These are phyloP conservation scores for Pseudohyphozyma bogoriensis DNA, from an alignment of 768 basidiomycete genomes.

Conservation along the genomic window DNA sequence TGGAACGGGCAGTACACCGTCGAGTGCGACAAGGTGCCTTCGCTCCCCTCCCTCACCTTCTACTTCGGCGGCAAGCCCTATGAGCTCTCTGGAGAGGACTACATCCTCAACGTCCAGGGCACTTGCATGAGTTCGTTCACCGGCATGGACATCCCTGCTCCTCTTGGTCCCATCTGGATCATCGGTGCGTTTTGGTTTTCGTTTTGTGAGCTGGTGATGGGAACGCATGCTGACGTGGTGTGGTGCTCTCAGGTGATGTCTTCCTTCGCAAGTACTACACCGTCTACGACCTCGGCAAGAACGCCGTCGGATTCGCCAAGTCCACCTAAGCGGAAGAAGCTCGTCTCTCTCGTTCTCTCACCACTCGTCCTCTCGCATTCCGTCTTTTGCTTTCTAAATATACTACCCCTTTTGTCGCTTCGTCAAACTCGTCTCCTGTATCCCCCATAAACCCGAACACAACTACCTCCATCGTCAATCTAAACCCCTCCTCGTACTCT, in stretches of 20 bases:
- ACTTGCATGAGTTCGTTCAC: conserved; percentile 92
- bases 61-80: conserved; percentile 61
- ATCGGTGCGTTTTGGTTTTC: conserved; percentile 39
- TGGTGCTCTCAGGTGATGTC: conserved; percentile 52
- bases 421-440: too few species aligned
- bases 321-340: conserved; percentile 25
- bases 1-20: conserved; percentile 87
- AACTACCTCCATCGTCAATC: too few species aligned
- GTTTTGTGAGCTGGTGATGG: conserved; percentile 59
- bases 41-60: conserved; percentile 73
- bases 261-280: conserved; percentile 76
- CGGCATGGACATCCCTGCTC: conserved; percentile 70
- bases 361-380: too few species aligned
- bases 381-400: too few species aligned
- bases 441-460: too few species aligned
- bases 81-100: conserved; percentile 66
- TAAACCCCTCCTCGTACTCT: too few species aligned
- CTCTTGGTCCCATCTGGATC: conserved; percentile 33
- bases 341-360: too few species aligned
- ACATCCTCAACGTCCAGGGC: conserved; percentile 78
- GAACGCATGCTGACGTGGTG: conserved; percentile 45
- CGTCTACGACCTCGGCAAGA: conserved; percentile 60
- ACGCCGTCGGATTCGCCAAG: conserved; percentile 76
- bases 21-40: conserved; percentile 74
- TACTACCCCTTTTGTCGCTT: too few species aligned